Evolutionary conservation across 306 rosid genomes (phyloP).

Genomic region (Abrus precatorius): DNA sequence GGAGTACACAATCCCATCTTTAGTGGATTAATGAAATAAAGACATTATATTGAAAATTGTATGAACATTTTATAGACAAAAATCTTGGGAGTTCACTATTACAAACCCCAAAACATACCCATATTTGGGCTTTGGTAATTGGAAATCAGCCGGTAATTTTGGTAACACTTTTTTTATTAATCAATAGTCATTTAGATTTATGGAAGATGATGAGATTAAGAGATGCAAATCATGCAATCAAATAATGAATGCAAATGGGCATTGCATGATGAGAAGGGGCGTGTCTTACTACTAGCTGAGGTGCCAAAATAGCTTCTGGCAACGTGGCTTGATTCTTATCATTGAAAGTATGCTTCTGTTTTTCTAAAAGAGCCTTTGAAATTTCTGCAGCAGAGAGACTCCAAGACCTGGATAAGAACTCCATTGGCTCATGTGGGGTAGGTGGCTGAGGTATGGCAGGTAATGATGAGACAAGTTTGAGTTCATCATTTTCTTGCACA

Average conservation of each 20-base stretch:
- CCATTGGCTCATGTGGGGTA: constrained; percentile 90
- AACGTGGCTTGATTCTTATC: constrained; percentile 55
- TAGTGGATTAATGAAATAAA: too few relatives aligned
- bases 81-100: too few relatives aligned
- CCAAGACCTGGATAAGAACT: constrained; percentile 90
- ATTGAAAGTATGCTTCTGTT: constrained; percentile 59
- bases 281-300: constrained; percentile 60
- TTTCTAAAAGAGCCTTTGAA: constrained; percentile 79
- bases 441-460: constrained; percentile 86
- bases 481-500: constrained; percentile 68
- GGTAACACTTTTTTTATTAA: neutral
- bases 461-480: constrained; percentile 58
- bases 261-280: neutral
- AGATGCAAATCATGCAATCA: neutral
- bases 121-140: too few relatives aligned
- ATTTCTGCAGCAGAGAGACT: constrained; percentile 91
- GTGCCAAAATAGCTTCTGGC: constrained; percentile 57
- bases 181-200: neutral
- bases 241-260: constrained; percentile 31
- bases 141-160: neutral
- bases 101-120: too few relatives aligned
- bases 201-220: neutral
- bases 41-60: too few relatives aligned
- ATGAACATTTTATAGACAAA: too few relatives aligned
- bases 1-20: too few relatives aligned